Evolutionary conservation across 352 stramenopile genomes (phyloP), one percentile per base, ranked within the genome.

Genomic region (Globisporangium irregulare): DNA sequence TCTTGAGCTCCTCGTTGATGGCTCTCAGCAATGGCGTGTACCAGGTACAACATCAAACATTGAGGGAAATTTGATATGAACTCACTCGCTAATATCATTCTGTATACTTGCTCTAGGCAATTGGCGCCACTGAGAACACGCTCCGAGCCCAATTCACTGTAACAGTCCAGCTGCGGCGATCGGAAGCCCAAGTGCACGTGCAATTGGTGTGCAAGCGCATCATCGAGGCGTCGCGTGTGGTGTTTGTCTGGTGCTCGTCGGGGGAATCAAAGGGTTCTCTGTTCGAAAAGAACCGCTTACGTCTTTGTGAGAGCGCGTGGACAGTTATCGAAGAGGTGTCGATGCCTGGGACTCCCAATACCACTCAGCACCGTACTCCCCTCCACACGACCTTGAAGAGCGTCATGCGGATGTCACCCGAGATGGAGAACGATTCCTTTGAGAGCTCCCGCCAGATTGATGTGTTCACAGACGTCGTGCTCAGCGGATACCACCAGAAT

Each of bases 391-490:
- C 54, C 36, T 22, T 9, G 15, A 53, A 64, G 36, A 27, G 24
- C 14, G 34, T 50, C 22, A 14, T 64, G 41, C 58, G 34, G 7
- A 54, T 64, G 58, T 51, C 58, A 18, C 58, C 58, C 24, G 34
- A 64, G 58, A 15, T 64, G 41, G 22, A 54, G 24, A 22, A 34
- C 18, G 22, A 18, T 51, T 51, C 58, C 6, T 51, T 12, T 18
- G 36, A 54, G 36, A 51, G 14, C 14, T 55, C 36, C 34, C 12
- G 34, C 24, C 36, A 51, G 18, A 27, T 64, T 6, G 59, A 36
- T 36, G 12, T 64, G 34, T 41, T 64, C 36, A 64, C 59, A n/a
- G 59, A 64, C 22, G 22, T 64, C 9, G 43, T 64, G 22, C n/a
- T 64, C 43, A 18, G 32, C 12, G 18, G 27, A 10, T n/a, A 54